Conservation (phyloP, 768 basidiomycete species). For the Panellus pusillus region DNA sequence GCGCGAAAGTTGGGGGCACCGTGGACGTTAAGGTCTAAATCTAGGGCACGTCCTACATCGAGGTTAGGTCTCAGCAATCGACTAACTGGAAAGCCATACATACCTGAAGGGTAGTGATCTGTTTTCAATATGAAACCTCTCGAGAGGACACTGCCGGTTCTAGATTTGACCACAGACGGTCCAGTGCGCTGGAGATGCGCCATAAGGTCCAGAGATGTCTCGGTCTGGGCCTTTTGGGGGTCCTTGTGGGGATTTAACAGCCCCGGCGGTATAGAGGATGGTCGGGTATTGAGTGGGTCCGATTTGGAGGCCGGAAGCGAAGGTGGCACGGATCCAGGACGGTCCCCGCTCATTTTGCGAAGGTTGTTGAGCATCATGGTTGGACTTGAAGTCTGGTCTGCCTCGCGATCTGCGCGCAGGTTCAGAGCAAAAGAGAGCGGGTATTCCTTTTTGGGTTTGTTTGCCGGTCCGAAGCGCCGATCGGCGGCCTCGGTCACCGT, state of each 20-base stretch:
- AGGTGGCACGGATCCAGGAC: conserved; percentile 20
- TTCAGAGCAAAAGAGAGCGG: not conserved
- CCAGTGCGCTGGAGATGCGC: conserved; percentile 63
- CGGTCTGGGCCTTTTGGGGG: conserved; percentile 9
- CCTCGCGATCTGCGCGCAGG: conserved; percentile 4
- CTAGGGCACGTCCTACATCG: conserved; percentile 73
- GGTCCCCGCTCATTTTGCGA: conserved; percentile 14
- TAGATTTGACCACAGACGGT: conserved; percentile 76
- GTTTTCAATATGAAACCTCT: conserved; percentile 94
- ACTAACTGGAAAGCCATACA: conserved; percentile 11
- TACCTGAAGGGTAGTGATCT: conserved; percentile 84
- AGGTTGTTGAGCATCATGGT: conserved; percentile 22
- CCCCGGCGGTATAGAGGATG: conserved; percentile 25
- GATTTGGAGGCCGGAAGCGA: conserved; percentile 16
- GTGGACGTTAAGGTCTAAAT: conserved; percentile 87
- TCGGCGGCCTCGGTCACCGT: too few species aligned
- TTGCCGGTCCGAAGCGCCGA: too few species aligned
- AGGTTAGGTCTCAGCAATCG: conserved; percentile 1
- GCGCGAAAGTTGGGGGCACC: conserved; percentile 96
- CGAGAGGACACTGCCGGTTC: conserved; percentile 80
- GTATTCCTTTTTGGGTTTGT: too few species aligned
- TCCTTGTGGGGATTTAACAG: conserved; percentile 2
- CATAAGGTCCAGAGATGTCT: conserved; percentile 57
- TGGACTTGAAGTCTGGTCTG: not conserved
- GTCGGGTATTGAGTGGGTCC: conserved; percentile 21